Base-by-base conservation (phyloP, 208 protist species). In the Histomonas meleagridis region DNA sequence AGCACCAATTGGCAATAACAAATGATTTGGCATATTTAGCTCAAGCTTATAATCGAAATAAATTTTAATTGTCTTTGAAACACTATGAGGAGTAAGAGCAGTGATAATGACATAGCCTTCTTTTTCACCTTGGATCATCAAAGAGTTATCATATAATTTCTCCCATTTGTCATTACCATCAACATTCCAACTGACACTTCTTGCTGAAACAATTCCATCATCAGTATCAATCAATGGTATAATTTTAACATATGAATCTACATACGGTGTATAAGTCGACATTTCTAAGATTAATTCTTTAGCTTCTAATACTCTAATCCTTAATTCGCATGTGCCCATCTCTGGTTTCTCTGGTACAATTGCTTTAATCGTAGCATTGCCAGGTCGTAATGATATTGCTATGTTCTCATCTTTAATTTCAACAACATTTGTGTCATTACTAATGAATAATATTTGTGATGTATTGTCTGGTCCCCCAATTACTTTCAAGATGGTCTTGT, bases 101-200 rank as follows among this genome's bases (percentile, higher is more conserved):
- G 43, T 55, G 28, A 86, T 55, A 5, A 65, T 28, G n/a, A 65
- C 60, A 32, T 18, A 32, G 2, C 46, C 46, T n/a, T 86, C 21
- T 51, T 35, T 86, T 2, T 51, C 26, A 4, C 40, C 76, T 55
- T 35, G 43, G 16, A 86, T 55, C 26, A 86, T 86, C 1, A 86
- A 14, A 18, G 40, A 53, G 46, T 86, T 51, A 86, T 86, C 76
- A 55, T 86, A 86, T 18, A 86, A 46, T n/a, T 86, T 86, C 76
- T 86, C 76, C 76, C 76, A 86, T 26, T 55, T 12, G 46, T 86
- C 46, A 46, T 28, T 86, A 2, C 76, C 76, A 16, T 35, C 43
- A 46, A 86, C 16, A 38, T 55, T 51, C 76, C 76, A 86, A 38
- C 14, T 18, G 16, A 55, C 26, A 12, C 5, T 55, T 26, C 46